Conservation (phyloP, 441 rosid genomes). For the Euphorbia neoarborescens region DNA sequence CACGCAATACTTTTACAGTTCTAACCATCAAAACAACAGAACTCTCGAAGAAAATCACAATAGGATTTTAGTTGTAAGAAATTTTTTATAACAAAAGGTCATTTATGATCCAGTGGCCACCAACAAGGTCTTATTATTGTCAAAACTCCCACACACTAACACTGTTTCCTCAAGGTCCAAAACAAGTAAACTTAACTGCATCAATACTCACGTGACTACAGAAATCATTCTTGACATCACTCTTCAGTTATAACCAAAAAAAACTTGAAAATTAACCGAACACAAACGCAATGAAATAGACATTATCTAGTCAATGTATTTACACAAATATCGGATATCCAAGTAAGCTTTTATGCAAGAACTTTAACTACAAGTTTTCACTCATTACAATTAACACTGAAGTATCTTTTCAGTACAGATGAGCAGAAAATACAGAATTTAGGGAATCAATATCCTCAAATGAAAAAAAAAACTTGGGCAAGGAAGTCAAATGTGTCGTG, state of each 20-base stretch:
- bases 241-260: conserved; percentile 1
- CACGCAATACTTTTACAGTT: background rate
- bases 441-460: background rate
- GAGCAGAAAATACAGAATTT: background rate
- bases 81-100: conserved; percentile 4
- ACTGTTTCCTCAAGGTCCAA: background rate
- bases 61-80: background rate
- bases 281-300: background rate
- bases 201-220: background rate
- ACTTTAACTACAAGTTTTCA: conserved; percentile 1
- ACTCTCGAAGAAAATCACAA: background rate
- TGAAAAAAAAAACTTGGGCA: background rate
- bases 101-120: conserved; percentile 2
- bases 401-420: background rate
- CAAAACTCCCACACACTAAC: background rate
- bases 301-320: background rate
- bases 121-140: background rate
- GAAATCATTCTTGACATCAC: background rate
- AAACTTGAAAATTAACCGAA: background rate
- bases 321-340: background rate
- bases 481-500: background rate
- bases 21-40: background rate
- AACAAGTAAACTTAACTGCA: background rate
- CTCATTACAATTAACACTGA: background rate
- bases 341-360: background rate